These are phyloP conservation scores for Clarireedia paspali DNA, from an alignment of 2,329 filamentous ascomycete genomes.

Conservation along the genomic window DNA sequence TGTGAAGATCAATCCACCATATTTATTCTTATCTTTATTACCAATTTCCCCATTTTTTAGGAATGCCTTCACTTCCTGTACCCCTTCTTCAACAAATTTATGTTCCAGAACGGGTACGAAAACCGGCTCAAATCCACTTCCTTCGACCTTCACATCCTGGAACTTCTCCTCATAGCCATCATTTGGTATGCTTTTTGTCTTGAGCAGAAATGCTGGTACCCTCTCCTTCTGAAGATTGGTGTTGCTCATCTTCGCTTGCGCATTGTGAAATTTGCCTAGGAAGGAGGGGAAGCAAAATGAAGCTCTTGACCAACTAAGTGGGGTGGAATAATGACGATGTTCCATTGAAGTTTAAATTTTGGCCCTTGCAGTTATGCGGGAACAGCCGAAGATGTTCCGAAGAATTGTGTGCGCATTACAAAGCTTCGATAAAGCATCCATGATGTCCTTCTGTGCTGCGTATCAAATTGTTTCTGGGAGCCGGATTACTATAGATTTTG, in stretches of 20 bases:
- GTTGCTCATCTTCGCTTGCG: neutral
- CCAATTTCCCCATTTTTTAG: constrained; percentile 40
- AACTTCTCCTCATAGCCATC: constrained; percentile 70
- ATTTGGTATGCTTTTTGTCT: constrained; percentile 64
- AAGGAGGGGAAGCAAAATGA: neutral
- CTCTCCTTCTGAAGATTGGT: neutral
- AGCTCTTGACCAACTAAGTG: neutral
- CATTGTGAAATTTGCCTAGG: neutral
- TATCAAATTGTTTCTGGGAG: neutral
- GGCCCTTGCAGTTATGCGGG: neutral
- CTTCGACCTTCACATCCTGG: constrained; percentile 32
- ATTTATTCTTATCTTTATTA: constrained; percentile 34
- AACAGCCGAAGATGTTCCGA: neutral
- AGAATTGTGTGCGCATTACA: neutral
- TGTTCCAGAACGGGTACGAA: constrained; percentile 77
- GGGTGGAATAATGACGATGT: neutral
- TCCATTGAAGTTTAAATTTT: constrained; percentile 1
- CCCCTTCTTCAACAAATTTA: constrained; percentile 51
- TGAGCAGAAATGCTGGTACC: constrained; percentile 64
- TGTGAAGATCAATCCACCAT: constrained; percentile 77
- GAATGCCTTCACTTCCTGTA: constrained; percentile 44
- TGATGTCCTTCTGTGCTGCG: no score
- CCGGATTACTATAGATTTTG: neutral
- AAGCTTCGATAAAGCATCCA: neutral
- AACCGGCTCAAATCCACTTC: constrained; percentile 46